Conservation (phyloP, 2,329 filamentous ascomycete species). For the Coniochaeta sp. region DNA sequence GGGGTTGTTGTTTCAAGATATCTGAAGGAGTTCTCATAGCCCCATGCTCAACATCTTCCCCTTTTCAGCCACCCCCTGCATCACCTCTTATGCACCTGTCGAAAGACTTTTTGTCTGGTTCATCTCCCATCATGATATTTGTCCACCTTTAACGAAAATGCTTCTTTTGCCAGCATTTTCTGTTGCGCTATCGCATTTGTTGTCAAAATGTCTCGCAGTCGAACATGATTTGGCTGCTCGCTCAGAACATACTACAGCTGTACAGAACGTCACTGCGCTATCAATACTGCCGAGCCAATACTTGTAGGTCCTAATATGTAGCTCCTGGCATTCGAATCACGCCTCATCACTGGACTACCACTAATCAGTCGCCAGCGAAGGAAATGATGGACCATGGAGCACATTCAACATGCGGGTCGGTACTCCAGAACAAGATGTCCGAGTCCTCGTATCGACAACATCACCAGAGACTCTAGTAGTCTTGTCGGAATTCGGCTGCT, state of each 20-base stretch:
- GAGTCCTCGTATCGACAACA: slow-evolving; percentile 30
- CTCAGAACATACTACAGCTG: slow-evolving; percentile 7
- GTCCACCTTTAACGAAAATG: neutral
- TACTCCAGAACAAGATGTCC: slow-evolving; percentile 25
- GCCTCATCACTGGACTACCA: no score
- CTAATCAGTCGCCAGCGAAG: slow-evolving; percentile 19
- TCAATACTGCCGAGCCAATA: slow-evolving; percentile 27
- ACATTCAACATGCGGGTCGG: slow-evolving; percentile 30
- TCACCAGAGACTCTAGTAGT: slow-evolving; percentile 27
- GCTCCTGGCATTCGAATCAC: neutral
- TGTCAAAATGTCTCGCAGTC: slow-evolving; percentile 10
- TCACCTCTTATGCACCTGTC: no score
- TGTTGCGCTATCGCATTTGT: neutral
- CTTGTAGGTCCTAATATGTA: slow-evolving; percentile 21
- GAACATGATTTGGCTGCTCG: slow-evolving; percentile 5
- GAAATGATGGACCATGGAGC: slow-evolving; percentile 34
- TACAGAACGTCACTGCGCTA: slow-evolving; percentile 15
- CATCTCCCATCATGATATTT: neutral
- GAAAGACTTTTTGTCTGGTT: no score
- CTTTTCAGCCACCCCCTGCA: no score
- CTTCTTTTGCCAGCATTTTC: neutral
- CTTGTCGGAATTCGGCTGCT: slow-evolving; percentile 22
- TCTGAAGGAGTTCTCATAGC: no score
- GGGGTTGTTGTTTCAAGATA: no score
- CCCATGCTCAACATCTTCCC: no score